Base-by-base conservation (phyloP, 805 yeast genomes). In the Myxozyma neotropica region DNA sequence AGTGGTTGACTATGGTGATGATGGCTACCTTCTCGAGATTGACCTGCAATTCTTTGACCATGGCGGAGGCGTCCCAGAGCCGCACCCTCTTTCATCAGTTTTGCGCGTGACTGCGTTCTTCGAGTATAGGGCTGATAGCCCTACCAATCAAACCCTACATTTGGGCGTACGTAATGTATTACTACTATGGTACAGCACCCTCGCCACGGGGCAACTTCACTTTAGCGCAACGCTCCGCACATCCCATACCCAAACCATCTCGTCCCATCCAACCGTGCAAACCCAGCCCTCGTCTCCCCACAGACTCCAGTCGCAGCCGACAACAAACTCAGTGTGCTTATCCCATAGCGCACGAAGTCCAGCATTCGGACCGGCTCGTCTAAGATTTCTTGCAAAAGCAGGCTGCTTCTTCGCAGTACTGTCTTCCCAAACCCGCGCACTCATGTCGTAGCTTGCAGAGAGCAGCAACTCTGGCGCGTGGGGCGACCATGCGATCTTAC, bases 261-360 rank as follows among this genome's bases (percentile, higher is more conserved):
- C 96, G 75, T 93, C 99, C 96, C 97, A 93, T 1, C 96, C 97
- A 0, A 92, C 86, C 15, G 96, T 86, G 8, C 94, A 96, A 17
- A 87, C 91, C 91, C 94, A 92, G 0, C 97, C 97, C 1, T 94
- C 95, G 67, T 85, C 86, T 2, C 98, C 99, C 97, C 97, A 93
- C 53, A 94, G 74, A 65, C 96, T 87, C 88, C 96, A 94, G 75
- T 94, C 98, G 64, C 92, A 87, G 17, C 95, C 97, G 67, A 88
- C 83, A 1, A 88, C 97, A 75, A 93, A 93, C 77, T 93, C 99
- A 29, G 83, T 80, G 75, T 94, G 98, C 54, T 74, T 75, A 23
- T 80, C 78, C 77, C 90, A 89, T 17, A 80, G 80, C 6, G 82
- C 82, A 38, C 78, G 74, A 38, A 85, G 77, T 0, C 88, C 87